Conservation (phyloP, 352 stramenopile species). For the Pythium phragmiticola region DNA sequence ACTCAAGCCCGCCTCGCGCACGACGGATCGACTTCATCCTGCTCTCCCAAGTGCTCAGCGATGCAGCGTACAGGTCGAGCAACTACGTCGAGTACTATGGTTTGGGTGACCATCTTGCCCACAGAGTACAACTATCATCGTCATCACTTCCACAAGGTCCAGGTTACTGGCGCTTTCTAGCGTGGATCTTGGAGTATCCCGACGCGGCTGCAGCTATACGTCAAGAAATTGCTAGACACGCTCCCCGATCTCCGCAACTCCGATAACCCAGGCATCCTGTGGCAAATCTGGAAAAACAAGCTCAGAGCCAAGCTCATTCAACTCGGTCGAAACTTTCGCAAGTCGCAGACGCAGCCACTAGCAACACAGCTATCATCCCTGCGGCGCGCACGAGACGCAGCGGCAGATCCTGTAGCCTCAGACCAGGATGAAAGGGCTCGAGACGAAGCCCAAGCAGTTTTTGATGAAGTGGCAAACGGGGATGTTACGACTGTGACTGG, state of each 20-base stretch:
- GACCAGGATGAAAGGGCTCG: neutral
- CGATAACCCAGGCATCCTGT: conserved; percentile 11
- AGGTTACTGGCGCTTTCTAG: conserved; percentile 13
- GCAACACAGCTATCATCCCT: neutral
- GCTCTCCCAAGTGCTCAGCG: no score
- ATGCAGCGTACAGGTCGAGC: no score
- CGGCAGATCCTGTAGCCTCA: neutral
- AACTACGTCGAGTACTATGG: no score
- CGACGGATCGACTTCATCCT: no score
- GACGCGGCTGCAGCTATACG: neutral
- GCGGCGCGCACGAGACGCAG: neutral
- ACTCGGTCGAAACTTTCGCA: neutral
- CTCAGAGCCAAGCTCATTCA: neutral
- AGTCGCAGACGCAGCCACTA: conserved; percentile 7
- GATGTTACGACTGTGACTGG: neutral
- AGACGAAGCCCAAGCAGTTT: neutral
- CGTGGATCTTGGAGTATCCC: conserved; percentile 19
- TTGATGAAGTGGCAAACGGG: neutral
- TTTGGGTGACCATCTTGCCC: no score
- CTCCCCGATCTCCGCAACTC: conserved; percentile 5
- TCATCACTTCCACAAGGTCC: conserved; percentile 3
- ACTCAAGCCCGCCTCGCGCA: no score
- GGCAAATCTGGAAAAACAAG: conserved; percentile 22
- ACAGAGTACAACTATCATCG: no score
- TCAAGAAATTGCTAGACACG: conserved; percentile 9